Conservation (phyloP, 116 monocot species). For the Papilionanthe hybrid region DNA sequence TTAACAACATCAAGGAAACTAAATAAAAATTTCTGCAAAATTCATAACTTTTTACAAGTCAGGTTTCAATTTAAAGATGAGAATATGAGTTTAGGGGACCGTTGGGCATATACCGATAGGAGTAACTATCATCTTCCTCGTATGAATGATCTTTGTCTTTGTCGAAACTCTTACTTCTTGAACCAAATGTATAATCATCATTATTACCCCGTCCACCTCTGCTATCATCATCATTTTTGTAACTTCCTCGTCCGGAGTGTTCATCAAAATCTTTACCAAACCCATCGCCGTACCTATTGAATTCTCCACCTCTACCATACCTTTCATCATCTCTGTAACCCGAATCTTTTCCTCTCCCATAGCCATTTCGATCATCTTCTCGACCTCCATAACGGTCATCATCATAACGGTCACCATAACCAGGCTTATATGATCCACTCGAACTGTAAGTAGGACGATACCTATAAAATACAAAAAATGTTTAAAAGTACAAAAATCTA, state of each 20-base stretch:
- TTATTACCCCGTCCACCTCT: slow-evolving; percentile 29
- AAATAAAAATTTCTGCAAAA: neutral
- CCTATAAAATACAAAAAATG: slow-evolving; percentile 24
- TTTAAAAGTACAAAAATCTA: neutral
- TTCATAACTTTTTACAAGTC: neutral
- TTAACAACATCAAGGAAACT: neutral
- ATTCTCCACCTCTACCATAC: slow-evolving; percentile 57
- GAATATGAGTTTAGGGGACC: neutral
- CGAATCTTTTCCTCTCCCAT: slow-evolving; percentile 69
- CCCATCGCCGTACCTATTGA: slow-evolving; percentile 45
- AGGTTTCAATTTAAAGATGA: neutral
- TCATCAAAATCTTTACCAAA: slow-evolving; percentile 66
- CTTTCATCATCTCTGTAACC: slow-evolving; percentile 69
- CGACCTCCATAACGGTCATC: slow-evolving; percentile 61
- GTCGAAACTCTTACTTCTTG: slow-evolving; percentile 58
- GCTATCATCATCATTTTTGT: slow-evolving; percentile 65
- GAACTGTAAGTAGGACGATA: slow-evolving; percentile 33
- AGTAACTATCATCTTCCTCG: slow-evolving; percentile 74
- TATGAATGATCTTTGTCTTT: slow-evolving; percentile 47
- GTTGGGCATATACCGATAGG: slow-evolving; percentile 47
- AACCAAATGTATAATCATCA: slow-evolving; percentile 54
- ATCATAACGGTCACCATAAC: slow-evolving; percentile 64
- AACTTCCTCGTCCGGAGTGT: slow-evolving; percentile 49
- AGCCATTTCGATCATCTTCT: slow-evolving; percentile 61
- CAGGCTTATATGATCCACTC: slow-evolving; percentile 38